Evolutionary conservation across 495 filamentous ascomycete genomes (phyloP), one percentile per base, ranked within the genome.

Genomic region (Arthonia radiata): DNA sequence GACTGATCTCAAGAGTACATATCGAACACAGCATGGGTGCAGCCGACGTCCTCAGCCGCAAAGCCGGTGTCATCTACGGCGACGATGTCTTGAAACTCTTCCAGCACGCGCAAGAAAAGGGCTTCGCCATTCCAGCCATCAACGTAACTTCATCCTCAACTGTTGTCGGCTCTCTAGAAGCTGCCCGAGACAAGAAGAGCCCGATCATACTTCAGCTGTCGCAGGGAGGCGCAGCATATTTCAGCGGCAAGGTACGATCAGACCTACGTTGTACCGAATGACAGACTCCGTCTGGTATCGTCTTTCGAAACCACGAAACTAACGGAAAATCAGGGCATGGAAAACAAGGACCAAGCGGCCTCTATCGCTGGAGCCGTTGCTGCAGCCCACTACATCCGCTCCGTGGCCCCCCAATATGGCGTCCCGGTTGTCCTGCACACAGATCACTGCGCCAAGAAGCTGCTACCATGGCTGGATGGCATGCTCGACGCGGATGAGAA

Each of bases 71-170:
- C 57, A 78, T 82, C 55, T 67, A 74, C 48, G 77, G 77, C 42
- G 73, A 86, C 40, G 76, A 86, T 50, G 76, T 86, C 39, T 43
- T 66, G 31, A 26, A 61, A 56, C 74, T 89, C 37, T 89, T 92
- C 60, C 62, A 73, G 46, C 74, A 91, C 48, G 72, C 72, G 26
- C 68, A 81, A 43, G 63, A 86, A 58, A 57, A 83, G 32, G 49
- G 67, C 19, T 93, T 77, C 39, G 83, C 86, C 43, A 78, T 94
- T 35, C 86, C 86, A 31, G 74, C 73, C 48, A 82, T 93, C 48
- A 86, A 90, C 50, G 77, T 92, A 40, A 93, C 86, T 37, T 90
- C 78, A 25, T 82, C 73, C 27, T 86, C 75, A 35, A 90, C 81
- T 26, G 79, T 73, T 26, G 68, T 92, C 34, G 69, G 80, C 38